Percentiles rank a stretch among this genome's conserved stretches.
Conservation (phyloP, 1,284 basidiomycete genomes). For the Ustilago shanxiensis region DNA sequence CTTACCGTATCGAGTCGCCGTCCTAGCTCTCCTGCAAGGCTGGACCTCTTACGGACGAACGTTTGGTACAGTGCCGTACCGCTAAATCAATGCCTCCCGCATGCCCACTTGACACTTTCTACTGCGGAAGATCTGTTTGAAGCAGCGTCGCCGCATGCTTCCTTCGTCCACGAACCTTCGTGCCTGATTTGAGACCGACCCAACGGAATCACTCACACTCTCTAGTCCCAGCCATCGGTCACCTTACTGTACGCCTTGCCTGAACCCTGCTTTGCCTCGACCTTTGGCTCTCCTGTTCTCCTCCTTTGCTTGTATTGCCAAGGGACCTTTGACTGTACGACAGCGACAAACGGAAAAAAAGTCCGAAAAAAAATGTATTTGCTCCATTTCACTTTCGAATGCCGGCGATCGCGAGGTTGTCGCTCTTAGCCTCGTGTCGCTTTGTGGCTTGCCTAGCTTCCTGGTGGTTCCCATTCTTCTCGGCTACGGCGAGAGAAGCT, state of each 20-base stretch:
- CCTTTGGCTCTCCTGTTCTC: too few relatives aligned
- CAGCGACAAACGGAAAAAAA: too few relatives aligned
- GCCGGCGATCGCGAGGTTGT: conserved; percentile 18
- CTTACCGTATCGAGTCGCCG: conserved; percentile 4
- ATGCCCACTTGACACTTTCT: background rate
- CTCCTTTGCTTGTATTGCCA: background rate
- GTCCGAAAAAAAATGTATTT: background rate
- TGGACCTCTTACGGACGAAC: background rate
- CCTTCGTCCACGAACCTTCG: background rate
- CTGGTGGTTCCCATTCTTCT: conserved; percentile 2
- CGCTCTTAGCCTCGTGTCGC: background rate
- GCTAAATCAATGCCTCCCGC: background rate
- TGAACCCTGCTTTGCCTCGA: too few relatives aligned
- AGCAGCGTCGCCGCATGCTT: background rate
- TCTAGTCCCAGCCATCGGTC: background rate
- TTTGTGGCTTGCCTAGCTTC: background rate
- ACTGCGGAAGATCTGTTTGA: conserved; percentile 1
- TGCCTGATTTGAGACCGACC: background rate
- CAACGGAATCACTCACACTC: background rate
- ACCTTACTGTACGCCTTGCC: background rate
- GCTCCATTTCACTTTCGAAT: background rate
- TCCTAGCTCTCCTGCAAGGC: background rate
- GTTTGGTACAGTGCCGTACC: background rate
- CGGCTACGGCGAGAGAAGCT: conserved; percentile 7
- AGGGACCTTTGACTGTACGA: too few relatives aligned